These are phyloP conservation scores for Lenwebbia sp. DNA, from an alignment of 345 rosid genomes.

Conservation along the genomic window DNA sequence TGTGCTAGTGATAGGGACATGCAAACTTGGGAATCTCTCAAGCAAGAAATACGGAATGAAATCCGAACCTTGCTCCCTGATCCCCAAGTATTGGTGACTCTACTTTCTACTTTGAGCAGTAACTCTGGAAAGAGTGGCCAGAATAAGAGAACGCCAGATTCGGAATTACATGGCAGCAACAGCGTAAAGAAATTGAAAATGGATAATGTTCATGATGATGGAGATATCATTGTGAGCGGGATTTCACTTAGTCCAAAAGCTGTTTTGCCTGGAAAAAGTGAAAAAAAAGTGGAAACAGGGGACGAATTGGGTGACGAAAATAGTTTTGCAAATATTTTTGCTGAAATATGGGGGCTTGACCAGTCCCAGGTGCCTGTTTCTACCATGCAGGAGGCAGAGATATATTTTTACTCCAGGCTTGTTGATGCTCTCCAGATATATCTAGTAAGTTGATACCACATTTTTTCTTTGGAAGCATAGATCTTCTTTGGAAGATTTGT, in stretches of 20 bases:
- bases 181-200: slow-evolving; percentile 35
- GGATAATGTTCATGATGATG: slow-evolving; percentile 20
- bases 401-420: slow-evolving; percentile 55
- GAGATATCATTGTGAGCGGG: slow-evolving; percentile 58
- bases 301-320: slow-evolving; percentile 31
- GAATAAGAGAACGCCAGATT: slow-evolving; percentile 42
- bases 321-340: slow-evolving; percentile 31
- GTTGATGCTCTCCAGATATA: slow-evolving; percentile 64
- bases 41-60: slow-evolving; percentile 55
- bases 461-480: background rate
- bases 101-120: slow-evolving; percentile 43
- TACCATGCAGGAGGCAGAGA: slow-evolving; percentile 45
- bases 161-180: slow-evolving; percentile 11
- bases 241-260: slow-evolving; percentile 24
- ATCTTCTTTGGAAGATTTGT: background rate
- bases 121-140: slow-evolving; percentile 11
- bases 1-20: slow-evolving; percentile 11
- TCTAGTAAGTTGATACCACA: slow-evolving; percentile 33
- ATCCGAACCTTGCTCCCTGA: slow-evolving; percentile 65
- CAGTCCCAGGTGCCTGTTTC: slow-evolving; percentile 12
- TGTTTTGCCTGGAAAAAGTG: slow-evolving; percentile 18
- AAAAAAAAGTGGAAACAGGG: slow-evolving; percentile 7
- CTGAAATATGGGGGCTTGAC: slow-evolving; percentile 63
- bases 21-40: slow-evolving; percentile 33
- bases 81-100: slow-evolving; percentile 60